These are phyloP conservation scores for Hirsutella minnesotensis DNA, from an alignment of 2,329 filamentous ascomycete species.

Conservation along the genomic window DNA sequence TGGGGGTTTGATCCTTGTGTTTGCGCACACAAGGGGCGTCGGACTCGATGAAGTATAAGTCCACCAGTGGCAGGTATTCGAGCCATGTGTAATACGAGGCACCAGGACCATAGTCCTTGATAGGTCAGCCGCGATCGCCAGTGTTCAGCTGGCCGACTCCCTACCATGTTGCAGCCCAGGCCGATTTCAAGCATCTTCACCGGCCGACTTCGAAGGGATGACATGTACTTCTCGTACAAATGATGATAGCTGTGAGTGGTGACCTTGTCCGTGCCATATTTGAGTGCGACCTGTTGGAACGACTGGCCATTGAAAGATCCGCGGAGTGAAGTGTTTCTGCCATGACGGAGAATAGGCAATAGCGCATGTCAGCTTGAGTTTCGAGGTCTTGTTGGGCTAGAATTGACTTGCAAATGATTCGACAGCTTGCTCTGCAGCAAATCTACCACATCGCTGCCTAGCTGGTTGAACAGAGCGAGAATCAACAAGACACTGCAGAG, in stretches of 20 bases:
- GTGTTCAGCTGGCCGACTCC: neutral
- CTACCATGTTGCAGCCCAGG: conserved; percentile 25
- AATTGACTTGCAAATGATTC: conserved; percentile 3
- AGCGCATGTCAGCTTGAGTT: neutral
- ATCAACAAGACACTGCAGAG: conserved; percentile 4
- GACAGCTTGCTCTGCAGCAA: conserved; percentile 2
- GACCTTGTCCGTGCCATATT: conserved; percentile 27
- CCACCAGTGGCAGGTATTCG: conserved; percentile 24
- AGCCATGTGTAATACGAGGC: conserved; percentile 28
- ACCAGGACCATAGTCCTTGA: conserved; percentile 22
- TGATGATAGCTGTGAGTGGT: conserved; percentile 24
- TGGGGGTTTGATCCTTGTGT: conserved; percentile 20
- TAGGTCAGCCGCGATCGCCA: neutral
- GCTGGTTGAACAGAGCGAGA: conserved; percentile 4
- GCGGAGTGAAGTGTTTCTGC: neutral
- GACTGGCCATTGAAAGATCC: neutral
- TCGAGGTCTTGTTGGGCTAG: neutral
- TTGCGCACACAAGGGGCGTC: conserved; percentile 22
- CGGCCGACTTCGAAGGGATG: conserved; percentile 15
- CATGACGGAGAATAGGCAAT: too few species aligned
- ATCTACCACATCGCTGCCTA: conserved; percentile 1
- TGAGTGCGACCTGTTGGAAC: conserved; percentile 16
- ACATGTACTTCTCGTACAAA: conserved; percentile 28
- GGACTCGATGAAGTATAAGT: conserved; percentile 29
- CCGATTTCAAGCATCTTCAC: conserved; percentile 29